Evolutionary conservation across 768 basidiomycete genomes (phyloP), one percentile per base, ranked within the genome.

Genomic region (Sarcomyxa edulis): DNA sequence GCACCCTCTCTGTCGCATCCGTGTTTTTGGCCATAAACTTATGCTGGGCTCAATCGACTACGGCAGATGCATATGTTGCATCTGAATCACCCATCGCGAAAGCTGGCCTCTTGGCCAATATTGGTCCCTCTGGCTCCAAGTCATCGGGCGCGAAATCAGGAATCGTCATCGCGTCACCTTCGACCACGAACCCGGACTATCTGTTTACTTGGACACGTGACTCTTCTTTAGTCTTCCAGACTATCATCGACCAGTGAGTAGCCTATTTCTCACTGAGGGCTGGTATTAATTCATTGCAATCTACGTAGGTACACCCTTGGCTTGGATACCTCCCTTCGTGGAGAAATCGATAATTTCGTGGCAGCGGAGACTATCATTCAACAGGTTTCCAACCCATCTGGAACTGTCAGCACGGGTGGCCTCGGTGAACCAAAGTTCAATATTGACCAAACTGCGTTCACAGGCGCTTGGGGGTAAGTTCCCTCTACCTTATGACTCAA

Each of bases 361-460:
- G 44, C 61, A 9, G 69, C 84, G 4, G 71, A 87, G 57, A 54
- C 63, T 5, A 53, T 52, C 32, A 55, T 88, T 18, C 87, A 90
- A 52, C 75, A 81, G 45, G 64, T 81, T 19, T 51, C 72, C 12
- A 91, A 85, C 53, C 86, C 84, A 0, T 79, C 77, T 47, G 87
- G 87, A 1, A 66, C 70, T 2, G 59, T 82, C 24, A 62, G 61
- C 27, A 76, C 77, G 0, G 82, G 83, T 8, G 84, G 86, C n/a
- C 71, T 91, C 26, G 88, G 76, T 14, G 84, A 87, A 58, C 82
- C 87, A 5, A 87, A 89, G 59, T 88, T 85, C 56, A 62, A n/a
- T n/a, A n/a, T n/a, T n/a, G 64, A 84, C 56, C 65, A 73, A 30
- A 73, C 76, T 3, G 78, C 81, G 1, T 84, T 80, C 48, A 74